Percentiles rank a stretch among this genome's conserved stretches.
phyloP scores from a whole-genome alignment of 176 grass and related monocot species.

The Lolium rigidum region DNA sequence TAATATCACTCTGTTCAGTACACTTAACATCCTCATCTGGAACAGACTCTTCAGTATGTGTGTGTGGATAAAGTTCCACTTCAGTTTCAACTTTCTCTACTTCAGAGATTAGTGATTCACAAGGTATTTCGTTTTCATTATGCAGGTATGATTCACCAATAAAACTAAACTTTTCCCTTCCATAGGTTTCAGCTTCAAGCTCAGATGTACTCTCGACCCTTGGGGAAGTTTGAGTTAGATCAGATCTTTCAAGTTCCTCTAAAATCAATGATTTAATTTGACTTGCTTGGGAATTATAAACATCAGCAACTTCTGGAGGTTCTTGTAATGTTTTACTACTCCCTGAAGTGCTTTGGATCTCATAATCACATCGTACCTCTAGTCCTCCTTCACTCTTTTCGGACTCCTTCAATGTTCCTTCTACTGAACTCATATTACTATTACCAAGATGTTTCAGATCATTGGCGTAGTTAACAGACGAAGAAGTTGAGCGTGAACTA shows the following conservation, averaged over 20 bases:
- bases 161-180: slow-evolving; percentile 57
- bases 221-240: slow-evolving; percentile 29
- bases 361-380: slow-evolving; percentile 28
- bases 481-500: slow-evolving; percentile 20
- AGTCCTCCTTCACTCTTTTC: slow-evolving; percentile 40
- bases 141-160: slow-evolving; percentile 31
- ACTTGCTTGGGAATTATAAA: slow-evolving; percentile 27
- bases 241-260: slow-evolving; percentile 51
- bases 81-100: slow-evolving; percentile 35
- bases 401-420: slow-evolving; percentile 40
- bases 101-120: slow-evolving; percentile 14
- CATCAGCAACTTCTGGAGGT: slow-evolving; percentile 39
- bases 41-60: slow-evolving; percentile 33
- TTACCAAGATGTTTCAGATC: slow-evolving; percentile 37
- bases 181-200: slow-evolving; percentile 36
- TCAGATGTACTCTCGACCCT: slow-evolving; percentile 28
- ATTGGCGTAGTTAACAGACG: slow-evolving; percentile 30
- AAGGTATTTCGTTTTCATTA: slow-evolving; percentile 30
- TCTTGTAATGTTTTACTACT: slow-evolving; percentile 44
- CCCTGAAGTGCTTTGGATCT: slow-evolving; percentile 14
- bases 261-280: slow-evolving; percentile 51
- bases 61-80: slow-evolving; percentile 22
- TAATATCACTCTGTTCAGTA: slow-evolving; percentile 33
- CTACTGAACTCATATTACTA: slow-evolving; percentile 28
- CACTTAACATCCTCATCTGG: slow-evolving; percentile 41